Conservation (phyloP, 768 basidiomycete species). For the Pleurotus eryngii region DNA sequence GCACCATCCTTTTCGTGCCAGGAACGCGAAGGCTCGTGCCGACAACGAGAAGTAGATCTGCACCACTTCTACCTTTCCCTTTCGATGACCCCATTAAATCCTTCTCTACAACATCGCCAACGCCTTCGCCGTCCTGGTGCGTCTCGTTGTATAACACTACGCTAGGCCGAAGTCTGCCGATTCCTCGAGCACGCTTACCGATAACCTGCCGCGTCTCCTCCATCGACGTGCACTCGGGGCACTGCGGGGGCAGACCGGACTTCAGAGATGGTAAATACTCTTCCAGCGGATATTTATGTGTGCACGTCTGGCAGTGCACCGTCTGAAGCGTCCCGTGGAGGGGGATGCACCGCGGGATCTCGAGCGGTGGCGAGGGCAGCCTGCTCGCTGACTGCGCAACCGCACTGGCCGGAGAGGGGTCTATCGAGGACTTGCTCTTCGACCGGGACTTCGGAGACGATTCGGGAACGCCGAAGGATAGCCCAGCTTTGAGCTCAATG, state of each 20-base stretch:
- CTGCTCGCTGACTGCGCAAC: constrained; percentile 22
- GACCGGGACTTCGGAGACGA: constrained; percentile 54
- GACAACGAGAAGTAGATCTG: constrained; percentile 84
- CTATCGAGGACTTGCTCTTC: constrained; percentile 32
- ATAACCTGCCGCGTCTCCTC: constrained; percentile 67
- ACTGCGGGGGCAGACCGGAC: constrained; percentile 64
- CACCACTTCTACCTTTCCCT: constrained; percentile 66
- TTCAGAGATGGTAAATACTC: constrained; percentile 58
- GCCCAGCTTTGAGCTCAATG: constrained; percentile 82
- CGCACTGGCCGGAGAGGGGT: constrained; percentile 11
- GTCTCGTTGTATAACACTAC: constrained; percentile 90
- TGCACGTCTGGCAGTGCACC: constrained; percentile 81
- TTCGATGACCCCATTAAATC: constrained; percentile 73
- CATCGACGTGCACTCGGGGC: constrained; percentile 73
- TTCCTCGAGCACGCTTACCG: constrained; percentile 75
- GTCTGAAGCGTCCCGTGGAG: constrained; percentile 82
- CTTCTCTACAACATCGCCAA: constrained; percentile 78
- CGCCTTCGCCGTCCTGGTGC: constrained; percentile 83
- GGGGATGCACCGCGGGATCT: constrained; percentile 81
- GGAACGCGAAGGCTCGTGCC: constrained; percentile 88
- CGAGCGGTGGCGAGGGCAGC: constrained; percentile 48
- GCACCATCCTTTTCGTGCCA: constrained; percentile 88
- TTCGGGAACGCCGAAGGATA: constrained; percentile 81
- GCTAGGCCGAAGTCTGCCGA: constrained; percentile 79
- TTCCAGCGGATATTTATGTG: constrained; percentile 63